Evolutionary conservation across 768 basidiomycete species (phyloP).

Genomic region (Suillus fuscotomentosus): DNA sequence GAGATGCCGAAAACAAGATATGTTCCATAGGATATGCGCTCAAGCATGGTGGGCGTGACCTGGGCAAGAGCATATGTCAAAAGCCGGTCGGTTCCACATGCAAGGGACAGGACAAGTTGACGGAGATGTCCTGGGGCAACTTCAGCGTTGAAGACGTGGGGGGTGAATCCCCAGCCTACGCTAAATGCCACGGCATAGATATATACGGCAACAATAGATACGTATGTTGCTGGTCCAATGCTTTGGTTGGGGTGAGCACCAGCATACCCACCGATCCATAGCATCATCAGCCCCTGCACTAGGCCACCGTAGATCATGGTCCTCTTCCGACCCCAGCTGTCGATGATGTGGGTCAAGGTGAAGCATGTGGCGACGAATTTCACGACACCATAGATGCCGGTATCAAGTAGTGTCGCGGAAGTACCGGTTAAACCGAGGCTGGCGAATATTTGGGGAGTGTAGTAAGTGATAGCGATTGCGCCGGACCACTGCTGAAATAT

Average conservation of each 20-base stretch:
- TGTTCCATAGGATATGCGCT: constrained; percentile 26
- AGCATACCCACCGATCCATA: constrained; percentile 34
- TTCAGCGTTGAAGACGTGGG: constrained; percentile 35
- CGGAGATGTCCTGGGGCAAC: constrained; percentile 37
- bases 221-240: constrained; percentile 31
- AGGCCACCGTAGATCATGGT: constrained; percentile 36
- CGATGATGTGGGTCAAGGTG: constrained; percentile 37
- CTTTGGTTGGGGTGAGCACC: constrained; percentile 27
- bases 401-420: constrained; percentile 34
- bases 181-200: constrained; percentile 36
- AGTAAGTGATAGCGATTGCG: constrained; percentile 43
- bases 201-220: constrained; percentile 36
- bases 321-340: constrained; percentile 38
- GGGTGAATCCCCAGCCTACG: constrained; percentile 32
- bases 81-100: constrained; percentile 32
- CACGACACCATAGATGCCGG: constrained; percentile 41
- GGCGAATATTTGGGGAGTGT: constrained; percentile 36
- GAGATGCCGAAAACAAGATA: constrained; percentile 32
- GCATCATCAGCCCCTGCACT: constrained; percentile 34
- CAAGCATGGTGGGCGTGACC: constrained; percentile 36
- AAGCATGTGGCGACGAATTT: constrained; percentile 33
- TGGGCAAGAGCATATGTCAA: constrained; percentile 38
- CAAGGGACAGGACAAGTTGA: constrained; percentile 29
- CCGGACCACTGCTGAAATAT: constrained; percentile 42
- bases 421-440: constrained; percentile 33